phyloP scores from a whole-genome alignment of 1,139 yeast species.

The Candida sp. region DNA sequence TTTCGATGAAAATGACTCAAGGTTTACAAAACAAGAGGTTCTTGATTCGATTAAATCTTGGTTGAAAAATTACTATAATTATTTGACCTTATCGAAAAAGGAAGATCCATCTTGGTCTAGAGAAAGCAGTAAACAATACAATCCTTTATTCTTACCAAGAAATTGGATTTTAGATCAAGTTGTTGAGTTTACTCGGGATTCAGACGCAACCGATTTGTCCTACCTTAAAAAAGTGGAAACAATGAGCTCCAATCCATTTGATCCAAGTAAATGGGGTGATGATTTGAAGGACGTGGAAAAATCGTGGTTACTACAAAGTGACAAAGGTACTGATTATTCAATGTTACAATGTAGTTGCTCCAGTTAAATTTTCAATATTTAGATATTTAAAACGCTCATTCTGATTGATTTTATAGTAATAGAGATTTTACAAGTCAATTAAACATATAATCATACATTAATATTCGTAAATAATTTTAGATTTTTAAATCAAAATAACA shows the following conservation, averaged over 20 bases:
- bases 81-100: constrained; percentile 24
- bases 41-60: constrained; percentile 30
- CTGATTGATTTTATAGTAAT: no score
- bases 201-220: constrained; percentile 30
- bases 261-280: constrained; percentile 58
- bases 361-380: constrained; percentile 28
- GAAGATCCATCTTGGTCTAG: constrained; percentile 30
- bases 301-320: constrained; percentile 50
- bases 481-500: no score
- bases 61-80: constrained; percentile 37
- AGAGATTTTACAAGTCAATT: not conserved
- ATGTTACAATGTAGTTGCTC: constrained; percentile 71
- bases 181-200: constrained; percentile 45
- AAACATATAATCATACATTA: not conserved
- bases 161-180: constrained; percentile 90
- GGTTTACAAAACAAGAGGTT: constrained; percentile 30
- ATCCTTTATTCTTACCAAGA: constrained; percentile 82
- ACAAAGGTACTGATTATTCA: constrained; percentile 40
- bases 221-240: constrained; percentile 52
- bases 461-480: no score
- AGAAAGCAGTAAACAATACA: constrained; percentile 41
- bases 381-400: no score
- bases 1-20: constrained; percentile 15
- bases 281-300: constrained; percentile 54
- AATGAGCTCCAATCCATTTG: constrained; percentile 66